These are phyloP conservation scores for Tuber calosporum DNA, from an alignment of 495 filamentous ascomycete species.

Conservation along the genomic window DNA sequence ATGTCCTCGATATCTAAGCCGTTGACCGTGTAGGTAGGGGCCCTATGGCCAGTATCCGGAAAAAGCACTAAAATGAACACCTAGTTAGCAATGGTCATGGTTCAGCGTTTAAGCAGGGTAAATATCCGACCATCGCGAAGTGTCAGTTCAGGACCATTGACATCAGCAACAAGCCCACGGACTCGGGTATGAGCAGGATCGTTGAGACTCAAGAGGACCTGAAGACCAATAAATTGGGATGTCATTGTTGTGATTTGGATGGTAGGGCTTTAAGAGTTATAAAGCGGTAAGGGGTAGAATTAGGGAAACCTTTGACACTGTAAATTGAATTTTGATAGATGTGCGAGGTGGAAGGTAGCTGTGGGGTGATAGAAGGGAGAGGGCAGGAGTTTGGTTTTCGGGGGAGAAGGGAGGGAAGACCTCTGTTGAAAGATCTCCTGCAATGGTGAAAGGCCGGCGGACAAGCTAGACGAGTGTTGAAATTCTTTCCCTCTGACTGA, in stretches of 20 bases:
- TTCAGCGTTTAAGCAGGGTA: conserved; percentile 10
- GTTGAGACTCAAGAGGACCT: conserved; percentile 66
- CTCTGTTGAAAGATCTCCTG: not conserved
- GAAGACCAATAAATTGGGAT: conserved; percentile 67
- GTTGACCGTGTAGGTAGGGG: conserved; percentile 51
- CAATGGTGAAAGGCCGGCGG: not conserved
- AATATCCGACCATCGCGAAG: conserved; percentile 57
- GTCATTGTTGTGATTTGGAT: conserved; percentile 48
- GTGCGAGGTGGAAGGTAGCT: not conserved
- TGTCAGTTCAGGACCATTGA: conserved; percentile 66
- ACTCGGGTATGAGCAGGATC: conserved; percentile 59
- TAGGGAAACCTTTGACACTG: not conserved
- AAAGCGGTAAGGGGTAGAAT: not conserved
- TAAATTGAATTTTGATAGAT: not conserved
- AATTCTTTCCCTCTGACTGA: not conserved
- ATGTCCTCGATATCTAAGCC: conserved; percentile 55
- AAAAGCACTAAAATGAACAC: conserved; percentile 37
- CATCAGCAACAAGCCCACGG: conserved; percentile 63
- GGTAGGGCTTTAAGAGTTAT: not conserved
- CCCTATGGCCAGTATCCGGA: conserved; percentile 41
- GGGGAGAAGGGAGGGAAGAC: not conserved
- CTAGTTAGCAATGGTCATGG: conserved; percentile 21
- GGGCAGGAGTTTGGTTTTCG: not conserved
- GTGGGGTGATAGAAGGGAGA: not conserved
- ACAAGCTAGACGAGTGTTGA: not conserved